phyloP scores from a whole-genome alignment of 2,329 filamentous ascomycete genomes.

The Domatiomyces globalis region DNA sequence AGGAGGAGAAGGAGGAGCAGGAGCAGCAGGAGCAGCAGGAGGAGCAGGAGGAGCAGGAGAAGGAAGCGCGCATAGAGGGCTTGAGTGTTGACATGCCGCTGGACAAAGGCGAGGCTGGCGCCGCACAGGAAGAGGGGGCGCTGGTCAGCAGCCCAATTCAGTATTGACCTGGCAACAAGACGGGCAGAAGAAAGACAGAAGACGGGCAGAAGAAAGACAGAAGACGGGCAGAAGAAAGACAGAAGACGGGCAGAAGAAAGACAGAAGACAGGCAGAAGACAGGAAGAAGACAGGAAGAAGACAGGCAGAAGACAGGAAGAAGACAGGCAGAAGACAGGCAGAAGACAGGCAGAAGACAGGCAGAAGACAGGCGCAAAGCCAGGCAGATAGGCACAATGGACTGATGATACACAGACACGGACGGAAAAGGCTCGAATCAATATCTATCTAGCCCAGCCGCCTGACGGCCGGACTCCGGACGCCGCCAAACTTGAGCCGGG shows the following conservation, averaged over 20 bases:
- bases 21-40: background rate
- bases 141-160: too few relatives aligned
- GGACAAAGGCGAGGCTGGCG: background rate
- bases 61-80: background rate
- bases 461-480: conserved; percentile 72
- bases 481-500: conserved; percentile 89
- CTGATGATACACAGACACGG: background rate
- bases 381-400: too few relatives aligned
- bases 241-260: too few relatives aligned
- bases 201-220: too few relatives aligned
- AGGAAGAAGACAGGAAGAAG: too few relatives aligned
- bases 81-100: background rate
- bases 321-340: too few relatives aligned
- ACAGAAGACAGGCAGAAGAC: too few relatives aligned
- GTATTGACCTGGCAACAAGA: background rate
- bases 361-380: too few relatives aligned
- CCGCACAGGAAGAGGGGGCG: background rate
- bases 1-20: background rate
- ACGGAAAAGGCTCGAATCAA: background rate
- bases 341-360: too few relatives aligned
- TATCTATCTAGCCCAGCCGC: conserved; percentile 44
- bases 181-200: too few relatives aligned
- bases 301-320: too few relatives aligned
- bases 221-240: too few relatives aligned
- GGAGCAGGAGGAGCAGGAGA: background rate